phyloP scores from a whole-genome alignment of 1,139 yeast species.

The Pichia sp. region DNA sequence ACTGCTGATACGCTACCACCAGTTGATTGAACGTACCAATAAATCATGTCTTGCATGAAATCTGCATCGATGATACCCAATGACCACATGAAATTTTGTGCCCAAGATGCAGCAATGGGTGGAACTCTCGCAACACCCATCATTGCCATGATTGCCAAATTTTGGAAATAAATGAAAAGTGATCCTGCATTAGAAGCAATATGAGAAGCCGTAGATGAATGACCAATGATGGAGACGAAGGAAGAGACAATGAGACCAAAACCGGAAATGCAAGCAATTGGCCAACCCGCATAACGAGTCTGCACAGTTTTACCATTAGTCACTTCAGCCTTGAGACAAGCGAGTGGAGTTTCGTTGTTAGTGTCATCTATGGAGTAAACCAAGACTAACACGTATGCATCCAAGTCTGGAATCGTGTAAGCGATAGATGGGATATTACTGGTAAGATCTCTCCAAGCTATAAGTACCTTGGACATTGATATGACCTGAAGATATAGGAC shows the following conservation, averaged over 20 bases:
- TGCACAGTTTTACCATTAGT: conserved; percentile 92
- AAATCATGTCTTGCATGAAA: conserved; percentile 82
- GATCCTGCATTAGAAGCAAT: conserved; percentile 95
- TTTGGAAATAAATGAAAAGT: conserved; percentile 87
- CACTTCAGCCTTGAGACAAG: conserved; percentile 88
- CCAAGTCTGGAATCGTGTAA: conserved; percentile 87
- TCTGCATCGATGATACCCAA: conserved; percentile 75
- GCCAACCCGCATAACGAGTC: conserved; percentile 94
- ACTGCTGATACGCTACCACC: conserved; percentile 84
- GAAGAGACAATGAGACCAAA: conserved; percentile 85
- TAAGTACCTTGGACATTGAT: conserved; percentile 60
- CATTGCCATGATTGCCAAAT: conserved; percentile 89
- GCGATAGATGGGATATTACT: conserved; percentile 71
- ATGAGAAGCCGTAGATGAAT: conserved; percentile 91
- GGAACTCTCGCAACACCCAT: conserved; percentile 93
- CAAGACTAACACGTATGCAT: conserved; percentile 77
- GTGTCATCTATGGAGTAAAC: conserved; percentile 45
- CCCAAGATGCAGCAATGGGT: conserved; percentile 98
- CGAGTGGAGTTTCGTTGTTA: conserved; percentile 41
- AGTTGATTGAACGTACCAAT: conserved; percentile 96
- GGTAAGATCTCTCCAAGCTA: conserved; percentile 37
- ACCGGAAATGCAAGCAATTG: conserved; percentile 88
- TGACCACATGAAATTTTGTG: conserved; percentile 95
- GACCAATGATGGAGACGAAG: conserved; percentile 78
- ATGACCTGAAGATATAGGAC: conserved; percentile 87